Evolutionary conservation across 2,329 filamentous ascomycete species (phyloP).

Genomic region (Incumbomyces lentus): DNA sequence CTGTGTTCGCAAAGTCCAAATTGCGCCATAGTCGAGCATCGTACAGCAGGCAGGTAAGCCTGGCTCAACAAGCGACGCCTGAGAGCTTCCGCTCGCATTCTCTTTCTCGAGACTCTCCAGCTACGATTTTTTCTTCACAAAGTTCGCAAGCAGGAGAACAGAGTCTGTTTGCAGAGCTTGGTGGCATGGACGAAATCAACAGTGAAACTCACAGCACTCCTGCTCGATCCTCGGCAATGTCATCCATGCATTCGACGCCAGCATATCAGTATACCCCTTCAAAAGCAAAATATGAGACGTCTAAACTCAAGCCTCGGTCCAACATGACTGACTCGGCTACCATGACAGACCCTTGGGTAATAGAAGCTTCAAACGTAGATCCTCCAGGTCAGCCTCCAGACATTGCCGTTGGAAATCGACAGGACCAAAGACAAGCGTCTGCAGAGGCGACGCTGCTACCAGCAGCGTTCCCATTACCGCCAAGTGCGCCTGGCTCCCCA

Average conservation of each 20-base stretch:
- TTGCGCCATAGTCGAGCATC: slow-evolving; percentile 58
- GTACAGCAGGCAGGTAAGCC: slow-evolving; percentile 45
- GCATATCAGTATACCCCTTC: slow-evolving; percentile 12
- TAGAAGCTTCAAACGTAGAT: slow-evolving; percentile 18
- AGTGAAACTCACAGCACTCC: slow-evolving; percentile 51
- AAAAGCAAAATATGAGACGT: slow-evolving; percentile 7
- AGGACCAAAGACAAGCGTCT: slow-evolving; percentile 8
- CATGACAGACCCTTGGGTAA: slow-evolving; percentile 53
- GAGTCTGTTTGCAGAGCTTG: slow-evolving; percentile 84
- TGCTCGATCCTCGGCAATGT: slow-evolving; percentile 21
- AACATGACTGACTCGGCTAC: slow-evolving; percentile 50
- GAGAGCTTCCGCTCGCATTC: slow-evolving; percentile 29
- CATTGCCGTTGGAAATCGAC: neutral
- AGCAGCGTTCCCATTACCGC: slow-evolving; percentile 17
- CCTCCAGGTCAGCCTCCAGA: slow-evolving; percentile 19
- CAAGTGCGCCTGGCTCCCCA: slow-evolving; percentile 19
- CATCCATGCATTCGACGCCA: slow-evolving; percentile 4
- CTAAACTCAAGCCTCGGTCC: slow-evolving; percentile 19
- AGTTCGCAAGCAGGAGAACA: slow-evolving; percentile 46
- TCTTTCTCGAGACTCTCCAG: slow-evolving; percentile 42
- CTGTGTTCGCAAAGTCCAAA: slow-evolving; percentile 58
- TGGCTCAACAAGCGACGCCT: slow-evolving; percentile 28
- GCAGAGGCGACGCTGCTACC: slow-evolving; percentile 5
- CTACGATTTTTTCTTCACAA: slow-evolving; percentile 39
- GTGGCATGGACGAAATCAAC: slow-evolving; percentile 60